phyloP scores from a whole-genome alignment of 345 rosid genomes.

The Orychophragmus violaceus region DNA sequence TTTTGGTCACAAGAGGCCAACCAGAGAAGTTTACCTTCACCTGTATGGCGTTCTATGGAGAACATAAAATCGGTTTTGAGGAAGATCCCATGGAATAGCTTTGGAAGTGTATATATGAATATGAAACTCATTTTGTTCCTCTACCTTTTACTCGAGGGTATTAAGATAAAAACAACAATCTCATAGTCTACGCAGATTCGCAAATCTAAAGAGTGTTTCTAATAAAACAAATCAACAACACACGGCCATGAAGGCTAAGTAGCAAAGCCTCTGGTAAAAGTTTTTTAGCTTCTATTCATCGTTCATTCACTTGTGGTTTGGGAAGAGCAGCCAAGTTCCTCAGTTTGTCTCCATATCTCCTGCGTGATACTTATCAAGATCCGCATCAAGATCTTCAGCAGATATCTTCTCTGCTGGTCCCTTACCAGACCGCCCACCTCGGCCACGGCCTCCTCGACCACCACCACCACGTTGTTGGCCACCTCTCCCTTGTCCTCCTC shows the following conservation, averaged over 20 bases:
- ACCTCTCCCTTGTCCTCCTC: constrained; percentile 29
- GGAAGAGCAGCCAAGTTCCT: neutral
- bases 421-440: constrained; percentile 62
- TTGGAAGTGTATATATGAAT: neutral
- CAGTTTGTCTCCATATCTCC: constrained; percentile 68
- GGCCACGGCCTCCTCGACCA: constrained; percentile 45
- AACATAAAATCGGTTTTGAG: neutral
- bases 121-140: neutral
- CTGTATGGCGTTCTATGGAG: neutral
- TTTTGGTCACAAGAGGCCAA: neutral
- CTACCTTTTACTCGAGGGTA: neutral
- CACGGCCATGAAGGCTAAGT: constrained; percentile 30
- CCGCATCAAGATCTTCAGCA: constrained; percentile 93
- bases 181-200: constrained; percentile 5
- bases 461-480: constrained; percentile 51
- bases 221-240: constrained; percentile 26
- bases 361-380: constrained; percentile 77
- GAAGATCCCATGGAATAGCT: constrained; percentile 4
- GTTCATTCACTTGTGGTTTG: constrained; percentile 18
- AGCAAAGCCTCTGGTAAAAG: constrained; percentile 6
- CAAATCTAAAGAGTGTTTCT: constrained; percentile 12
- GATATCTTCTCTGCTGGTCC: constrained; percentile 70
- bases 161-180: neutral
- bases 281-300: neutral
- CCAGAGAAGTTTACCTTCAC: constrained; percentile 3